A percentile compares a stretch with the other conserved stretches of the same genome.
phyloP scores from a whole-genome alignment of 2,329 filamentous ascomycete species.

The Trichoderma sp. region DNA sequence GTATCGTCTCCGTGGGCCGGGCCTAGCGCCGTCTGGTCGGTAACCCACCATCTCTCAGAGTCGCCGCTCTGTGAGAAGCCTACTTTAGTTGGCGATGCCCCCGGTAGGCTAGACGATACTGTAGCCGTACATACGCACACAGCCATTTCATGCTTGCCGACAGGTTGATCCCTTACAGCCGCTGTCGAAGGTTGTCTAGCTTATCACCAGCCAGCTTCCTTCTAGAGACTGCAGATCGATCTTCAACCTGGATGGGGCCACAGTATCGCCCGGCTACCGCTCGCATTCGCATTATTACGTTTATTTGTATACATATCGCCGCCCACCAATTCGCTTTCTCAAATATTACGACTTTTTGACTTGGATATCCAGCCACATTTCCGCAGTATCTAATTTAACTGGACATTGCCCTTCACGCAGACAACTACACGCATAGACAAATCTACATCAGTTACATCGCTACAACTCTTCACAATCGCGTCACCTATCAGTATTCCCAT shows the following conservation, averaged over 20 bases:
- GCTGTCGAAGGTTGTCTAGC: background rate
- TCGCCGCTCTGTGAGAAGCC: constrained; percentile 9
- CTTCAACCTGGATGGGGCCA: background rate
- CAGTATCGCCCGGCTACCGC: background rate
- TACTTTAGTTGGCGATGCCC: constrained; percentile 22
- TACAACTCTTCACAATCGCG: background rate
- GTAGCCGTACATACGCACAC: background rate
- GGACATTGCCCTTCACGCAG: background rate
- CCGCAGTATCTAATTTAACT: background rate
- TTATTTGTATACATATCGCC: background rate
- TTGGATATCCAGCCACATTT: background rate
- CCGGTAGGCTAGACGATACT: constrained; percentile 14
- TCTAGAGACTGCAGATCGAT: background rate
- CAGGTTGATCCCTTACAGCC: background rate
- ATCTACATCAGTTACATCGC: background rate
- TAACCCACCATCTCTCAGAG: background rate
- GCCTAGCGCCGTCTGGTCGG: constrained; percentile 21
- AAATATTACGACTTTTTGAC: background rate
- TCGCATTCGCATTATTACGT: background rate
- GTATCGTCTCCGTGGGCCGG: constrained; percentile 19
- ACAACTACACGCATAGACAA: background rate
- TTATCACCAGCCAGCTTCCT: background rate
- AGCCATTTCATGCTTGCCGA: background rate
- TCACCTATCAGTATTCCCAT: background rate
- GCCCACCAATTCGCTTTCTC: background rate